Conservation (phyloP, 306 rosid species). For the Casuarina glauca region DNA sequence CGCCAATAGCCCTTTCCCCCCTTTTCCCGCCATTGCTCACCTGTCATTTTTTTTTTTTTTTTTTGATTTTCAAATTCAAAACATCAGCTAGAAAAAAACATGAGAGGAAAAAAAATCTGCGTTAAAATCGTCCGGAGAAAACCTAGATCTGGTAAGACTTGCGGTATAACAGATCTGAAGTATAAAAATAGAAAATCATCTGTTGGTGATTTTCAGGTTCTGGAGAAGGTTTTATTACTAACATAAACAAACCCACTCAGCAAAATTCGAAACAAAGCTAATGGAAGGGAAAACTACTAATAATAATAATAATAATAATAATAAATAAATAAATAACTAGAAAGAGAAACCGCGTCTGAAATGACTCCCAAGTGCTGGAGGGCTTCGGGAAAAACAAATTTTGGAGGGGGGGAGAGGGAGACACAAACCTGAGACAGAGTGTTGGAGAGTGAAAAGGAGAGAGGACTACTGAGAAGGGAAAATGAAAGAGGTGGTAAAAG, state of each 20-base stretch:
- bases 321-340: too few species aligned
- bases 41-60: conserved; percentile 10
- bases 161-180: conserved; percentile 13
- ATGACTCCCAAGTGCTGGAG: background rate
- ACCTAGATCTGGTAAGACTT: conserved; percentile 20
- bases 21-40: conserved; percentile 87
- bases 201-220: background rate
- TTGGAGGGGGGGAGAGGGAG: conserved; percentile 9
- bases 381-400: too few species aligned
- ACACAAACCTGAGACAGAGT: conserved; percentile 35
- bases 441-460: background rate
- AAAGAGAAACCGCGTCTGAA: background rate
- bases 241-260: background rate
- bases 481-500: background rate
- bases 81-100: background rate
- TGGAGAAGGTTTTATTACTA: background rate
- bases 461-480: background rate
- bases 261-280: background rate
- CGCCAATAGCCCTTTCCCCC: conserved; percentile 93
- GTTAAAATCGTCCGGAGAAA: background rate
- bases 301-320: too few species aligned
- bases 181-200: background rate
- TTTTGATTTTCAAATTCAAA: background rate
- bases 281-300: background rate
- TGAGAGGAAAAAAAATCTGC: background rate